Evolutionary conservation across 352 stramenopile genomes (phyloP).

Genomic region (Globisporangium middletonii): DNA sequence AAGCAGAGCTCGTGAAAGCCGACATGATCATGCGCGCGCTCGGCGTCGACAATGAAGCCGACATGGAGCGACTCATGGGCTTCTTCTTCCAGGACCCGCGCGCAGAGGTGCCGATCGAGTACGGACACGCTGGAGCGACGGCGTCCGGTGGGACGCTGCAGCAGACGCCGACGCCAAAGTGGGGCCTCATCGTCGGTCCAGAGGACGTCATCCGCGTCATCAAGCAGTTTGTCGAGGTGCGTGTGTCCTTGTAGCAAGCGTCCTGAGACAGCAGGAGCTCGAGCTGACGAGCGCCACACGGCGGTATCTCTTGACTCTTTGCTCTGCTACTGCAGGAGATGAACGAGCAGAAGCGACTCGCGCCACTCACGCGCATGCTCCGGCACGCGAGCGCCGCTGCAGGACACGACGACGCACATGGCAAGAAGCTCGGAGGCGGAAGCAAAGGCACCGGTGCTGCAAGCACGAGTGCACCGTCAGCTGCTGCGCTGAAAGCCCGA

Average conservation of each 20-base stretch:
- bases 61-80: constrained; percentile 80
- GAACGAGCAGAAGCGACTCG: constrained; percentile 63
- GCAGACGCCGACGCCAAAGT: constrained; percentile 27
- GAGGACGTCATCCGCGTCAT: constrained; percentile 87
- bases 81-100: constrained; percentile 72
- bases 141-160: constrained; percentile 1
- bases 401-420: background rate
- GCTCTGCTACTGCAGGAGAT: constrained; percentile 31
- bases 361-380: constrained; percentile 38
- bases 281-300: no score
- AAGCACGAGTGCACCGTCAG: constrained; percentile 18
- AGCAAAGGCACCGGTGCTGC: constrained; percentile 15
- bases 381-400: constrained; percentile 19
- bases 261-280: background rate
- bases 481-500: constrained; percentile 29
- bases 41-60: constrained; percentile 80
- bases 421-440: background rate
- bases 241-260: background rate
- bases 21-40: constrained; percentile 87
- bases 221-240: constrained; percentile 85
- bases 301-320: background rate
- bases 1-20: constrained; percentile 79
- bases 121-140: constrained; percentile 4
- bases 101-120: constrained; percentile 40
- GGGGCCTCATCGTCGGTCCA: constrained; percentile 64